Percentiles rank a stretch among this genome's conserved stretches.
Evolutionary conservation across 257 asterid genomes (phyloP).

Genomic region (Euphrasia confusa): DNA sequence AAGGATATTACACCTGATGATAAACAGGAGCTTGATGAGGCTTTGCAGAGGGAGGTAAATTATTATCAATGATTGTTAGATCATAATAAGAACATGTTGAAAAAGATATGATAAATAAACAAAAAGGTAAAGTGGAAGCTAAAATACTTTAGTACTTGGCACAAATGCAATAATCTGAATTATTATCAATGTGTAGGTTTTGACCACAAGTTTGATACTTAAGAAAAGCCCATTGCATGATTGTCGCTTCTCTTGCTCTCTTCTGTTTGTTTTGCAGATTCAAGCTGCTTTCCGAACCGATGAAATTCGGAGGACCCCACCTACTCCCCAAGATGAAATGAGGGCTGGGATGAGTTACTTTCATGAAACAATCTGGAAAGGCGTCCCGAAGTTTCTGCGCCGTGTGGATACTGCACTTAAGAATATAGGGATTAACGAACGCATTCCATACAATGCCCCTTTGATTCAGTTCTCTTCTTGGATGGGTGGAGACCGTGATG

Average conservation of each 20-base stretch:
- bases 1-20: constrained; percentile 45
- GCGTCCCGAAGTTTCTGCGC: constrained; percentile 39
- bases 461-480: constrained; percentile 41
- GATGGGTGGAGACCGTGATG: constrained; percentile 49
- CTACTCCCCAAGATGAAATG: constrained; percentile 40
- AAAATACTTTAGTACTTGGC: too few relatives aligned
- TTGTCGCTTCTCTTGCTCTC: neutral
- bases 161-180: too few relatives aligned
- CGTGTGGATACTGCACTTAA: constrained; percentile 42
- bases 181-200: neutral
- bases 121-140: too few relatives aligned
- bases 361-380: constrained; percentile 42
- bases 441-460: constrained; percentile 42
- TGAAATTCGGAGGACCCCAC: constrained; percentile 37
- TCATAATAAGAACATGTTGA: neutral
- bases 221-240: neutral
- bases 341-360: constrained; percentile 45
- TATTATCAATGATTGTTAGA: neutral
- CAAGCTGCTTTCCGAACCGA: constrained; percentile 48
- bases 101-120: neutral
- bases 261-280: constrained; percentile 29
- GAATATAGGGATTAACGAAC: constrained; percentile 39
- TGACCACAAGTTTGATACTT: neutral
- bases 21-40: constrained; percentile 41
- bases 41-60: constrained; percentile 40